phyloP scores from a whole-genome alignment of 2,329 filamentous ascomycete genomes.

The Lasiodiplodia theobromae region DNA sequence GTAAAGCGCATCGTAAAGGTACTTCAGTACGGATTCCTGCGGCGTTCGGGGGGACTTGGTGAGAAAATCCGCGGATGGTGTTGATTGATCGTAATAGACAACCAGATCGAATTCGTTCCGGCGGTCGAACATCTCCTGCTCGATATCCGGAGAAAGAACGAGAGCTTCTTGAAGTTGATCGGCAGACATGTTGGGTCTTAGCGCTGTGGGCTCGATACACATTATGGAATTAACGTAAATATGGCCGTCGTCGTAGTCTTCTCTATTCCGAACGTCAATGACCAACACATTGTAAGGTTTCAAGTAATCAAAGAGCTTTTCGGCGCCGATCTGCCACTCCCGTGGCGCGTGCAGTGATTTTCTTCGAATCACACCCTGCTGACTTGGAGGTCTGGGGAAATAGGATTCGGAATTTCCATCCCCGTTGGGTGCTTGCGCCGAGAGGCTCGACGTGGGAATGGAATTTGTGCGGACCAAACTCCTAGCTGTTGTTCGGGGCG shows the following conservation, averaged over 20 bases:
- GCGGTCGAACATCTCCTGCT: constrained; percentile 76
- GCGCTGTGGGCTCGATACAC: constrained; percentile 84
- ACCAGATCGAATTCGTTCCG: constrained; percentile 81
- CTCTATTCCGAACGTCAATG: constrained; percentile 83
- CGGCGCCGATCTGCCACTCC: constrained; percentile 69
- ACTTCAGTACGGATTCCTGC: constrained; percentile 64
- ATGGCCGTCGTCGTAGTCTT: constrained; percentile 86
- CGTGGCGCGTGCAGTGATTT: constrained; percentile 60
- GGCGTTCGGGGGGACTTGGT: constrained; percentile 53
- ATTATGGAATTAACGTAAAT: constrained; percentile 84
- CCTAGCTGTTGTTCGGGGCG: constrained; percentile 70
- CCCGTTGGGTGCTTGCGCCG: constrained; percentile 45
- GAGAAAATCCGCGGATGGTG: constrained; percentile 65
- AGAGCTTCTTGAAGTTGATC: constrained; percentile 72
- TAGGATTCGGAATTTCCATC: constrained; percentile 50
- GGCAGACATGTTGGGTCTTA: constrained; percentile 71
- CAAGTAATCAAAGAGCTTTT: constrained; percentile 76
- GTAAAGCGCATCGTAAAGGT: constrained; percentile 78
- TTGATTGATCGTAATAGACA: constrained; percentile 84
- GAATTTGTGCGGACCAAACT: constrained; percentile 69
- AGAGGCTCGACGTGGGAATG: constrained; percentile 49
- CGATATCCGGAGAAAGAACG: constrained; percentile 74
- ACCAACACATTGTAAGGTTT: constrained; percentile 73
- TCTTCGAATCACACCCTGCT: constrained; percentile 36
- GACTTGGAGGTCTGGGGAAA: constrained; percentile 42